Evolutionary conservation across 305 asterid genomes (phyloP).

Genomic region (Ajuga reptans): DNA sequence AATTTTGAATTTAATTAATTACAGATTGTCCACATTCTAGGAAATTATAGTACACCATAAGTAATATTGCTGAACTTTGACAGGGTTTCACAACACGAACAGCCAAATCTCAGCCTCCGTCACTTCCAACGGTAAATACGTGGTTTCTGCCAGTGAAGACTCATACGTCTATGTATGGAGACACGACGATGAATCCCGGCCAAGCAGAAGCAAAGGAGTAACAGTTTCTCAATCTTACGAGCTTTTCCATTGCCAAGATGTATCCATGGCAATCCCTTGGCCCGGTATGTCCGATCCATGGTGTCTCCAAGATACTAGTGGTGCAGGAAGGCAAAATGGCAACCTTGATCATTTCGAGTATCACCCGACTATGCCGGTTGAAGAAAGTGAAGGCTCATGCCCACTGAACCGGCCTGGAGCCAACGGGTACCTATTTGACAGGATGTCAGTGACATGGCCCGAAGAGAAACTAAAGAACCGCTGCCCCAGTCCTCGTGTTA

Average conservation of each 20-base stretch:
- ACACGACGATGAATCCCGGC: conserved; percentile 70
- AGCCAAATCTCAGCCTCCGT: conserved; percentile 93
- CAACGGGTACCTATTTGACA: conserved; percentile 66
- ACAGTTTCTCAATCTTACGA: conserved; percentile 70
- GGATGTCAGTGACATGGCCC: conserved; percentile 81
- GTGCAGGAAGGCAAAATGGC: conserved; percentile 34
- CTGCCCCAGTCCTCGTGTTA: conserved; percentile 46
- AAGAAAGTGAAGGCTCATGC: conserved; percentile 53
- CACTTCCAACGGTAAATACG: conserved; percentile 73
- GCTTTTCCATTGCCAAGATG: conserved; percentile 87
- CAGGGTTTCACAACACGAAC: conserved; percentile 83
- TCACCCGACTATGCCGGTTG: conserved; percentile 54
- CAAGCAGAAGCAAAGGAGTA: conserved; percentile 70
- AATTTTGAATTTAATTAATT: no score
- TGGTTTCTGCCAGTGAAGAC: conserved; percentile 89
- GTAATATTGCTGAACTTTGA: conserved; percentile 13
- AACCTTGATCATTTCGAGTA: conserved; percentile 36
- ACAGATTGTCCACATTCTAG: not conserved
- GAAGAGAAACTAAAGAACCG: conserved; percentile 79
- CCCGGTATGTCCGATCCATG: conserved; percentile 53
- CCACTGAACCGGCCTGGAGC: conserved; percentile 55
- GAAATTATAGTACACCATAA: not conserved
- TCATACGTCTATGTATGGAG: conserved; percentile 85
- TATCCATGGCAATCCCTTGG: conserved; percentile 91
- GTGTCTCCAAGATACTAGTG: conserved; percentile 31